Conservation (phyloP, 768 basidiomycete genomes). For the Hysterangium stoloniferum region DNA sequence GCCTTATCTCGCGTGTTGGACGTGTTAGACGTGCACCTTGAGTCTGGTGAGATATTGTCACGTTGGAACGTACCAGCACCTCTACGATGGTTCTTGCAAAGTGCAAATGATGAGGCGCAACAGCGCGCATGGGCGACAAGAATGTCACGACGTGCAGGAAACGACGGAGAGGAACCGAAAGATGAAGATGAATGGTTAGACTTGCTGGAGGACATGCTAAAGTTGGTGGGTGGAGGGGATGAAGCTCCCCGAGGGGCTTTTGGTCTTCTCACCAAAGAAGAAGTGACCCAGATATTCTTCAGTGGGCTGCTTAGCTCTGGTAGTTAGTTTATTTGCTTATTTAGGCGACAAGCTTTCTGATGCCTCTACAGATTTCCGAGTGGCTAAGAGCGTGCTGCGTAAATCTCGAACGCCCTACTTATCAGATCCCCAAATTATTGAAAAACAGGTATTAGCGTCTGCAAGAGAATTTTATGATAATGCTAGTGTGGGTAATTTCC, state of each 20-base stretch:
- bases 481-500: slow-evolving; percentile 85
- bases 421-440: slow-evolving; percentile 45
- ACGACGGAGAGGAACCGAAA: slow-evolving; percentile 42
- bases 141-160: slow-evolving; percentile 68
- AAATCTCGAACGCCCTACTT: neutral
- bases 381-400: slow-evolving; percentile 57
- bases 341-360: slow-evolving; percentile 13
- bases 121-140: slow-evolving; percentile 83
- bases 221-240: slow-evolving; percentile 60
- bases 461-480: slow-evolving; percentile 95
- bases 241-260: slow-evolving; percentile 68
- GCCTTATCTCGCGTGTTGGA: slow-evolving; percentile 81
- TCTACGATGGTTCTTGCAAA: slow-evolving; percentile 86
- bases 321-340: slow-evolving; percentile 48
- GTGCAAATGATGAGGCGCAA: slow-evolving; percentile 50
- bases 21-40: slow-evolving; percentile 87
- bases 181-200: slow-evolving; percentile 77
- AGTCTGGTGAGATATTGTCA: slow-evolving; percentile 85
- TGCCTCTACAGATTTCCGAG: slow-evolving; percentile 44
- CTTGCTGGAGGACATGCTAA: slow-evolving; percentile 86
- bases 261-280: slow-evolving; percentile 59
- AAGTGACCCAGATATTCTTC: slow-evolving; percentile 78
- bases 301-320: slow-evolving; percentile 80
- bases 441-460: slow-evolving; percentile 72
- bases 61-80: slow-evolving; percentile 82